A percentile compares a stretch with the other conserved stretches of the same genome.
phyloP scores from a whole-genome alignment of 306 rosid genomes.

The Datisca glomerata region DNA sequence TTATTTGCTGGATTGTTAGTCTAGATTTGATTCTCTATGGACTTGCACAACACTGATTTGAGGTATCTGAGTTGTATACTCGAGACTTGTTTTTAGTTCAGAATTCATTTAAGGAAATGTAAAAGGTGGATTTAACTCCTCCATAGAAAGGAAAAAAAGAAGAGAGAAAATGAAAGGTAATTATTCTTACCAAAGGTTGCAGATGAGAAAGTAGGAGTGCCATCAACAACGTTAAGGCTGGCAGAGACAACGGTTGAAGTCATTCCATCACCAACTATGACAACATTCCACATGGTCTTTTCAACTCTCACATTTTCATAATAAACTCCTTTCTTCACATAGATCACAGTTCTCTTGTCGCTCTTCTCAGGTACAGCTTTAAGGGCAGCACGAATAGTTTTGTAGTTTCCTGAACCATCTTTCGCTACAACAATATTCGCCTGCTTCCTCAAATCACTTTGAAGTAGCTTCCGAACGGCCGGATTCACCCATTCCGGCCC shows the following conservation, averaged over 20 bases:
- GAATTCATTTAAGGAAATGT: no score
- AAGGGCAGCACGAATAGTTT: slow-evolving; percentile 44
- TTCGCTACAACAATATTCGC: slow-evolving; percentile 36
- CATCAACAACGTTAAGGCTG: slow-evolving; percentile 46
- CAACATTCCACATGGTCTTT: slow-evolving; percentile 57
- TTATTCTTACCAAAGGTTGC: slow-evolving; percentile 63
- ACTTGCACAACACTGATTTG: no score
- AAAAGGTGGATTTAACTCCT: background rate
- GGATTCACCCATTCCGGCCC: slow-evolving; percentile 26
- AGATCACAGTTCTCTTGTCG: slow-evolving; percentile 46
- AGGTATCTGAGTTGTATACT: no score
- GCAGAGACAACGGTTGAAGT: slow-evolving; percentile 41
- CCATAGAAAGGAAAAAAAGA: background rate
- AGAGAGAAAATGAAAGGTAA: background rate
- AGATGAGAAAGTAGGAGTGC: slow-evolving; percentile 63
- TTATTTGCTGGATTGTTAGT: no score
- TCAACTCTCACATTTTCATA: slow-evolving; percentile 50
- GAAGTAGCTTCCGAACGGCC: slow-evolving; percentile 17
- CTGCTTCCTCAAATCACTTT: slow-evolving; percentile 20
- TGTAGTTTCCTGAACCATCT: slow-evolving; percentile 43
- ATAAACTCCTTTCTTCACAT: slow-evolving; percentile 58
- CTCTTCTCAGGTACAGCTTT: slow-evolving; percentile 37
- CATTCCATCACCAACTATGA: slow-evolving; percentile 74
- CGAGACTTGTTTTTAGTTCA: no score
- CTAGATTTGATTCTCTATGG: no score